Conservation (phyloP, 352 stramenopile genomes). For the Vaucheria bursata region DNA sequence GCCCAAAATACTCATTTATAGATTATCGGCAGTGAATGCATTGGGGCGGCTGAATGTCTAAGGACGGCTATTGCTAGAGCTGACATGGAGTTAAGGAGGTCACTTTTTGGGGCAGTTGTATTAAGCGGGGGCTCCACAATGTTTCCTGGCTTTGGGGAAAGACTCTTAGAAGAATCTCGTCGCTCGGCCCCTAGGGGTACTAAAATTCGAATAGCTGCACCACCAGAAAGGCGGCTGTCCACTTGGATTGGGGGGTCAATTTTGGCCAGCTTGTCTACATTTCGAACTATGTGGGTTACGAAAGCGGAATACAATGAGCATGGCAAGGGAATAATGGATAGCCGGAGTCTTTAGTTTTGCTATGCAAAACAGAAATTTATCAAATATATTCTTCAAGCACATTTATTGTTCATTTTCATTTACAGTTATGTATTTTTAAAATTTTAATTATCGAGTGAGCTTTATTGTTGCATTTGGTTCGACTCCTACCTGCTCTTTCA, state of each 20-base stretch:
- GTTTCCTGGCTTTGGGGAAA: slow-evolving; percentile 50
- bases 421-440: too few relatives aligned
- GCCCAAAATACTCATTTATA: too few relatives aligned
- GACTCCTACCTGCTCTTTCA: too few relatives aligned
- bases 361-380: too few relatives aligned
- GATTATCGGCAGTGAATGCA: slow-evolving; percentile 88
- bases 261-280: slow-evolving; percentile 71
- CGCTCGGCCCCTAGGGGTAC: neutral
- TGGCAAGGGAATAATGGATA: slow-evolving; percentile 84
- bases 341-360: too few relatives aligned
- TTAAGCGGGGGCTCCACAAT: slow-evolving; percentile 71
- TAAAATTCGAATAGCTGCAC: neutral
- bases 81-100: slow-evolving; percentile 78
- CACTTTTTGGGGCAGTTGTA: slow-evolving; percentile 91
- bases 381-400: too few relatives aligned
- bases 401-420: too few relatives aligned
- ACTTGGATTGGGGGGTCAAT: slow-evolving; percentile 78
- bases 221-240: slow-evolving; percentile 62
- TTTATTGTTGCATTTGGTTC: too few relatives aligned
- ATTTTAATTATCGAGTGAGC: too few relatives aligned
- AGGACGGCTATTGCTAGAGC: slow-evolving; percentile 94
- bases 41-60: slow-evolving; percentile 86
- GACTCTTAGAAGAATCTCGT: slow-evolving; percentile 46
- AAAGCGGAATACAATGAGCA: slow-evolving; percentile 95
- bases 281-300: slow-evolving; percentile 86